These are phyloP conservation scores for Corylus americana DNA, from an alignment of 306 rosid species.

Conservation along the genomic window DNA sequence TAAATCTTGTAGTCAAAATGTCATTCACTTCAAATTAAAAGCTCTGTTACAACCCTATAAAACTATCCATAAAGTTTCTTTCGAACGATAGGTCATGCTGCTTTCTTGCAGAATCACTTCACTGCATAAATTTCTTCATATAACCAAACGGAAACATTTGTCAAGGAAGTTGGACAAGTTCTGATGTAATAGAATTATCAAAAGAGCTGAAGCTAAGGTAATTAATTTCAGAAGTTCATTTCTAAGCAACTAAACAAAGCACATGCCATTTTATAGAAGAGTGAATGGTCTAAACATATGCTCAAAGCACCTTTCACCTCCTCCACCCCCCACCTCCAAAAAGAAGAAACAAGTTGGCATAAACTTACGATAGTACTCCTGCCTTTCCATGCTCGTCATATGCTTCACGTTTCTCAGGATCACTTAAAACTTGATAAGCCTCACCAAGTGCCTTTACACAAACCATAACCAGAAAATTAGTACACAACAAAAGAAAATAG, in stretches of 20 bases:
- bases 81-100: neutral
- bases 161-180: neutral
- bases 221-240: conserved; percentile 12
- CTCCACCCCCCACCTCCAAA: neutral
- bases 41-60: conserved; percentile 10
- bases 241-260: neutral
- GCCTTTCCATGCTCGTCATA: conserved; percentile 82
- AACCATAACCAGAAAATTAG: conserved; percentile 23
- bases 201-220: conserved; percentile 13
- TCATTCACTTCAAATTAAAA: conserved; percentile 5
- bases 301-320: neutral
- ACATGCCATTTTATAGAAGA: neutral
- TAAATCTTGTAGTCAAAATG: neutral
- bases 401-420: conserved; percentile 90
- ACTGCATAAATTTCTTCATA: neutral
- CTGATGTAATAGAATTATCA: conserved; percentile 4
- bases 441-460: conserved; percentile 78
- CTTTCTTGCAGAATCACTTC: conserved; percentile 1
- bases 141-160: conserved; percentile 8
- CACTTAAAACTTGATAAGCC: conserved; percentile 97
- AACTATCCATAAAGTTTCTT: conserved; percentile 2
- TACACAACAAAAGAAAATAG: conserved; percentile 7
- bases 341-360: conserved; percentile 12
- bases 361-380: conserved; percentile 76
- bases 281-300: neutral